Evolutionary conservation across 202 grass and related monocot species (phyloP).

Genomic region (Musa balbisiana): DNA sequence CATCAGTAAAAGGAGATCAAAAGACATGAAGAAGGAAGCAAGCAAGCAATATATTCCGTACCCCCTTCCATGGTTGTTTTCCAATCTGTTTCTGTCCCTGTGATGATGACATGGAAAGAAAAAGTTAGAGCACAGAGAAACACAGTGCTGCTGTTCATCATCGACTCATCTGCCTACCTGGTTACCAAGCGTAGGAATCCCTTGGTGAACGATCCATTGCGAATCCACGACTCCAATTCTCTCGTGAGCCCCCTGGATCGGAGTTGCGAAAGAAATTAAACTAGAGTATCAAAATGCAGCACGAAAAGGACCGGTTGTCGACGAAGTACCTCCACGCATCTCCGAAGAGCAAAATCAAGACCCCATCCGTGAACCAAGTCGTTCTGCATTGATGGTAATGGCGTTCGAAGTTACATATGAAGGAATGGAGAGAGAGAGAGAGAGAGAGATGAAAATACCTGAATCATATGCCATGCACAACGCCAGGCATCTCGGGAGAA

Average conservation of each 20-base stretch:
- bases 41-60: constrained; percentile 16
- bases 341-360: constrained; percentile 79
- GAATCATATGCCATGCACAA: constrained; percentile 98
- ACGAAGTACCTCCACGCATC: constrained; percentile 65
- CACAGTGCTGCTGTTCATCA: neutral
- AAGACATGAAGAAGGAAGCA: neutral
- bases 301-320: neutral
- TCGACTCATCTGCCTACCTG: constrained; percentile 42
- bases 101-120: constrained; percentile 5
- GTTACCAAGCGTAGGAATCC: constrained; percentile 82
- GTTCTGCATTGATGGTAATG: constrained; percentile 38
- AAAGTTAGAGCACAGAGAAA: neutral
- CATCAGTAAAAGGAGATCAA: neutral
- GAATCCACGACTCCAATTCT: constrained; percentile 98
- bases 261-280: constrained; percentile 3
- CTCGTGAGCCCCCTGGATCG: constrained; percentile 74
- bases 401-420: neutral
- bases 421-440: neutral
- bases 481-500: constrained; percentile 93
- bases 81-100: constrained; percentile 65
- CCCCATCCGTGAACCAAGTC: constrained; percentile 97
- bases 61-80: constrained; percentile 79
- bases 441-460: constrained; percentile 28
- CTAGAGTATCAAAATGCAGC: neutral
- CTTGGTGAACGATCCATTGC: constrained; percentile 92